Evolutionary conservation across 2,329 filamentous ascomycete species (phyloP).

Genomic region (Geosmithia flava): DNA sequence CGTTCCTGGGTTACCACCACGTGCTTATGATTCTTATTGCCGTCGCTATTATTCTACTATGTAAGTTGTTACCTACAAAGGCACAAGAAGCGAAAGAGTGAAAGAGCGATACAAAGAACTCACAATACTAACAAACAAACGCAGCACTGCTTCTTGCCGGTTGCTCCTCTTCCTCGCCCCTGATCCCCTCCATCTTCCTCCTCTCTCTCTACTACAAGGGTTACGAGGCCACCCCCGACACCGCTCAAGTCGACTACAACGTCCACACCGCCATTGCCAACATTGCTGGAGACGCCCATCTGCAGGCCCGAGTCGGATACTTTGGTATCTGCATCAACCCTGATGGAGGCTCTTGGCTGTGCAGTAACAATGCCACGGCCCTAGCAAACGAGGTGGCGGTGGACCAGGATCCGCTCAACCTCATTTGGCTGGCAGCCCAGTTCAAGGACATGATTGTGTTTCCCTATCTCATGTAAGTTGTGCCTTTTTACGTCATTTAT

Average conservation of each 20-base stretch:
- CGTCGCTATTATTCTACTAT: slow-evolving; percentile 84
- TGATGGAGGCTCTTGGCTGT: slow-evolving; percentile 82
- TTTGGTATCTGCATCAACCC: slow-evolving; percentile 96
- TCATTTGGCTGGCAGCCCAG: slow-evolving; percentile 92
- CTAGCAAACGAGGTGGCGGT: slow-evolving; percentile 80
- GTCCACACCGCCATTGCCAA: slow-evolving; percentile 77
- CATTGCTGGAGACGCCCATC: slow-evolving; percentile 71
- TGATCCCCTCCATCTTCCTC: slow-evolving; percentile 93
- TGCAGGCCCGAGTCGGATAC: slow-evolving; percentile 91
- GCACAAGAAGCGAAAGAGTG: no score
- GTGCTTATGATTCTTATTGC: slow-evolving; percentile 97
- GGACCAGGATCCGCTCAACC: slow-evolving; percentile 89
- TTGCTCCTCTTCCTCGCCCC: slow-evolving; percentile 89
- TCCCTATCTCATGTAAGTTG: slow-evolving; percentile 73
- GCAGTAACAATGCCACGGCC: slow-evolving; percentile 92
- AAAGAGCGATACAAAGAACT: slow-evolving; percentile 1
- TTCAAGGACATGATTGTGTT: slow-evolving; percentile 99
- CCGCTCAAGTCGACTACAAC: slow-evolving; percentile 82
- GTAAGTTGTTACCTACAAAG: slow-evolving; percentile 55
- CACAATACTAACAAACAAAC: not conserved
- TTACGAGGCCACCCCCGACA: slow-evolving; percentile 71
- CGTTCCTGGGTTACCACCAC: slow-evolving; percentile 65
- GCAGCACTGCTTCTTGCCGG: slow-evolving; percentile 83
- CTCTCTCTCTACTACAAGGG: slow-evolving; percentile 94
- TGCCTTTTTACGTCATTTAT: no score